Conservation (phyloP, 2,329 filamentous ascomycete genomes). For the Aspergillus fumigatiaffinis region DNA sequence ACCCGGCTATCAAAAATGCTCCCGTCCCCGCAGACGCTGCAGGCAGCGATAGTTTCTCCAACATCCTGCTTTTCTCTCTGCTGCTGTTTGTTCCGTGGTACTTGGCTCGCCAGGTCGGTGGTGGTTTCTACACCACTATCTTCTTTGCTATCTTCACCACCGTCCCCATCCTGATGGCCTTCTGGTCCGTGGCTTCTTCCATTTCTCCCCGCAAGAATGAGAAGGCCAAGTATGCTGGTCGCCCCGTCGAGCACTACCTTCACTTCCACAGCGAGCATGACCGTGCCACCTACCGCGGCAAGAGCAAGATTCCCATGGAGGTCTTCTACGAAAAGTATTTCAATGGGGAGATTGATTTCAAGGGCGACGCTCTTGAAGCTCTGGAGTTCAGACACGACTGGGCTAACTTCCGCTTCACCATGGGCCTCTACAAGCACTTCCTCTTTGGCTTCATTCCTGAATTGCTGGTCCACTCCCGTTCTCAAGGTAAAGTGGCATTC, state of each 20-base stretch:
- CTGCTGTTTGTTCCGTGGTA: conserved; percentile 71
- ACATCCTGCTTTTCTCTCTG: conserved; percentile 67
- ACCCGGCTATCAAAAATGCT: conserved; percentile 85
- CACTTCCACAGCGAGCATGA: conserved; percentile 46
- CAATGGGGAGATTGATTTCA: conserved; percentile 90
- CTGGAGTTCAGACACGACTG: conserved; percentile 96
- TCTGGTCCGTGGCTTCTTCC: conserved; percentile 76
- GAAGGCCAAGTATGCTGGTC: conserved; percentile 81
- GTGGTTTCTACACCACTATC: conserved; percentile 80
- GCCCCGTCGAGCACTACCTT: conserved; percentile 82
- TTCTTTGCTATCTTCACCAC: conserved; percentile 79
- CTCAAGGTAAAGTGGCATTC: conserved; percentile 60
- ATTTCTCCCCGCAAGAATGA: conserved; percentile 88
- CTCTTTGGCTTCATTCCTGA: conserved; percentile 84
- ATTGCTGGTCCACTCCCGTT: conserved; percentile 85
- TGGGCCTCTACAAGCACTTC: conserved; percentile 81
- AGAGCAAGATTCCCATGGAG: conserved; percentile 56
- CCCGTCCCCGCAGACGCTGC: conserved; percentile 86
- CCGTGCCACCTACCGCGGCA: conserved; percentile 45
- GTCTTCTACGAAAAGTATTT: conserved; percentile 99
- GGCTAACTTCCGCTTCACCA: conserved; percentile 90
- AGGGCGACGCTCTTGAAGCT: conserved; percentile 82
- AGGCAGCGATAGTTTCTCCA: conserved; percentile 83
- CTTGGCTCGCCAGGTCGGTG: conserved; percentile 75
- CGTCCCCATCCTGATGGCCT: conserved; percentile 73